phyloP scores from a whole-genome alignment of 2,329 filamentous ascomycete species.

The Parastagonospora nodorum region DNA sequence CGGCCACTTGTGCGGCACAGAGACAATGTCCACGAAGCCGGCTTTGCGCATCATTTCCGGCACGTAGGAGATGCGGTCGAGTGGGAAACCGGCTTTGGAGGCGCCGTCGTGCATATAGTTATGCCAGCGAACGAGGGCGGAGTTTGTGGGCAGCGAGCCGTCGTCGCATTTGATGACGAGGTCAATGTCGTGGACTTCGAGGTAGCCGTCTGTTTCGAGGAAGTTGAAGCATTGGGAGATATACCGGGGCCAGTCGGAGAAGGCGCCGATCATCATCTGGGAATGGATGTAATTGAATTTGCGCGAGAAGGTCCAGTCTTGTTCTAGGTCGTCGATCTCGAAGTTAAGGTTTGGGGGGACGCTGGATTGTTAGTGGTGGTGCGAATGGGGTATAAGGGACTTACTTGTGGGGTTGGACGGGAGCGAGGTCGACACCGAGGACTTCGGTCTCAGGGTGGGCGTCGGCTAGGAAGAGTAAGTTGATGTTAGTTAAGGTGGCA shows the following conservation, averaged over 20 bases:
- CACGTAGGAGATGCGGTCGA: conserved; percentile 46
- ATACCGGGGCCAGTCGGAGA: conserved; percentile 47
- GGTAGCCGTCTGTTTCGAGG: conserved; percentile 44
- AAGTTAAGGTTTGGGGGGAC: conserved; percentile 49
- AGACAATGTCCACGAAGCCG: conserved; percentile 52
- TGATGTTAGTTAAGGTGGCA: not conserved
- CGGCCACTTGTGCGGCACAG: conserved; percentile 20
- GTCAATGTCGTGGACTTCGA: conserved; percentile 25
- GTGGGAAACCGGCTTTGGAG: conserved; percentile 38
- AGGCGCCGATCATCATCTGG: conserved; percentile 47
- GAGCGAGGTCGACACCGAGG: conserved; percentile 18
- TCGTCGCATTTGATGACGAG: conserved; percentile 22
- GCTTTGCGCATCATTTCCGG: conserved; percentile 48
- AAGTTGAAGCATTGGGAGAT: conserved; percentile 33
- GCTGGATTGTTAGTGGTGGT: conserved; percentile 2
- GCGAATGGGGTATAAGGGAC: not conserved
- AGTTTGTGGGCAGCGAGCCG: conserved; percentile 13
- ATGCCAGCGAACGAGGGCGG: conserved; percentile 13
- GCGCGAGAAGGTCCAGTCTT: conserved; percentile 41
- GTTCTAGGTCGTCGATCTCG: conserved; percentile 48
- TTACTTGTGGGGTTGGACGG: conserved; percentile 19
- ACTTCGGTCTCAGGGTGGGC: conserved; percentile 15
- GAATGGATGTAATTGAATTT: conserved; percentile 48
- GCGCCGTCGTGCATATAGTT: conserved; percentile 18
- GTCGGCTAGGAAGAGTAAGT: conserved; percentile 9